A percentile compares a stretch with the other conserved stretches of the same genome.
These are phyloP conservation scores for Mucor plumbeus DNA, from an alignment of 371 early-diverging fungal genomes.

Conservation along the genomic window DNA sequence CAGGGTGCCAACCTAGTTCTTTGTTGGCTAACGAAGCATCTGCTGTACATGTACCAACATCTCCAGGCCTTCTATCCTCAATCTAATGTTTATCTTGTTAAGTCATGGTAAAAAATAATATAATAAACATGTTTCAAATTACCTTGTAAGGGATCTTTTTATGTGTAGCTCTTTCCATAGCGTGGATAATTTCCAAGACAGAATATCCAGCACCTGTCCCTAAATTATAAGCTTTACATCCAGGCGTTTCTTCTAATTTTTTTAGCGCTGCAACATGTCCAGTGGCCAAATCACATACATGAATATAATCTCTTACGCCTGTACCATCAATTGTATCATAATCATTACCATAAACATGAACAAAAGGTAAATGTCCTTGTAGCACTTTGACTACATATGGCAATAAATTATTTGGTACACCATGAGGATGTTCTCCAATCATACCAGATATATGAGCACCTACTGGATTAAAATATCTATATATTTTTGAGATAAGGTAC, in stretches of 20 bases:
- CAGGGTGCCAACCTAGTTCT: slow-evolving; percentile 81
- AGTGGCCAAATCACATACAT: slow-evolving; percentile 86
- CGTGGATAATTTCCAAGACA: slow-evolving; percentile 83
- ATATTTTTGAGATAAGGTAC: background rate
- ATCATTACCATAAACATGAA: slow-evolving; percentile 84
- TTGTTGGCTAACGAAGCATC: slow-evolving; percentile 72
- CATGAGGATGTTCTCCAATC: slow-evolving; percentile 89
- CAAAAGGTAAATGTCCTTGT: slow-evolving; percentile 71
- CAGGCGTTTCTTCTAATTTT: slow-evolving; percentile 59
- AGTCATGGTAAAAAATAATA: background rate
- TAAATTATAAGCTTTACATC: slow-evolving; percentile 80
- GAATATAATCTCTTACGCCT: slow-evolving; percentile 92
- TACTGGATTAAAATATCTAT: slow-evolving; percentile 89
- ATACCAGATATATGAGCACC: slow-evolving; percentile 86
- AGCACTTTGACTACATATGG: slow-evolving; percentile 87
- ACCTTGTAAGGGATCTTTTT: slow-evolving; percentile 66
- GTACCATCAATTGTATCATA: slow-evolving; percentile 91
- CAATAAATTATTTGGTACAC: slow-evolving; percentile 88
- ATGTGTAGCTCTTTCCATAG: slow-evolving; percentile 75
- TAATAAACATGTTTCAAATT: slow-evolving; percentile 22
- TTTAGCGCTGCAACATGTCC: slow-evolving; percentile 85
- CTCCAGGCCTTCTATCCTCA: slow-evolving; percentile 78
- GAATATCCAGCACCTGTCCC: slow-evolving; percentile 88
- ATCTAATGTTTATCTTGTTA: slow-evolving; percentile 30
- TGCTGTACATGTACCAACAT: slow-evolving; percentile 82